Base-by-base conservation (phyloP, 805 yeast species). In the Candida krabiensis region DNA sequence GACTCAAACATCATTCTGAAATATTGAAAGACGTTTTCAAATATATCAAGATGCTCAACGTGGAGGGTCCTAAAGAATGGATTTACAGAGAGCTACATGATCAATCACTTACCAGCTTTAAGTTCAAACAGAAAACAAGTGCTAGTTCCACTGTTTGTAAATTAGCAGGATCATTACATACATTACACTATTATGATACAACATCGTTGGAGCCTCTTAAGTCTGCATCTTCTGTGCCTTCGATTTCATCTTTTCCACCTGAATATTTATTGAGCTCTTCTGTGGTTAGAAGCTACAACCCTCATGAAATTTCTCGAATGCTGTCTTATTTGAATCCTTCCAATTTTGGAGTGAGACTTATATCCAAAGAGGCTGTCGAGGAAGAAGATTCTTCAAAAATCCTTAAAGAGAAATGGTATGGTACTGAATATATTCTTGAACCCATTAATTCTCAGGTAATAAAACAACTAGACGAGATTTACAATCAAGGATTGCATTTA, bases 341-440 rank as follows among this genome's bases (percentile, higher is more conserved):
- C 16, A 88, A 86, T 48, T 75, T 84, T 50, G 72, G 87, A 43
- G 66, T 77, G 4, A 64, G 71, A 30, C 56, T 90, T 18, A 66
- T 79, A 11, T 69, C 76, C 21, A 80, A 67, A 60, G 75, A 59
- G 47, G 35, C 34, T 5, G 69, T 77, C 36, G 71, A 70, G 5
- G 71, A 79, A 3, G 73, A 73, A 3, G 64, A 51, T 2, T 21
- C 21, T 2, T n/a, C 25, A 2, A 63, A 75, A 32, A 66, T 70
- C 38, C 46, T 63, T 12, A 68, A 55, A 15, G 99, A 91, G 58
- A 71, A 78, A 53, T 91, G 96, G 96, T 91, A 93, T 56, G 96
- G 95, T 3, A 88, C 97, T 0, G 84, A 85, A 49, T 86, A 88
- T 57, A 63, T 74, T 2, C 58, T 73, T 29, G 68, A 63, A 9